Conservation (phyloP, 2,329 filamentous ascomycete genomes). For the Pseudogymnoascus sp. region DNA sequence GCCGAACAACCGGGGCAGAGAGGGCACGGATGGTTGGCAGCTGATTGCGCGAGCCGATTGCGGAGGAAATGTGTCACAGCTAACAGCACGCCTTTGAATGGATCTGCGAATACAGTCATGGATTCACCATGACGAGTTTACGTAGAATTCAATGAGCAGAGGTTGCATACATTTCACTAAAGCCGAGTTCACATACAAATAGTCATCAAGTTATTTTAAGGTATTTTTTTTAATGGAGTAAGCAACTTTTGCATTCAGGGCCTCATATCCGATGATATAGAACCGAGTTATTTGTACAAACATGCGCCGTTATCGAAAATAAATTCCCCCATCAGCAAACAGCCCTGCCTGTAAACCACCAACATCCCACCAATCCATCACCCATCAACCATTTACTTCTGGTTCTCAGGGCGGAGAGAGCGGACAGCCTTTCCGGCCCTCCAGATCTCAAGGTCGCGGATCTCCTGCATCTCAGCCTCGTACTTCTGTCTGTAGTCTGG, state of each 20-base stretch:
- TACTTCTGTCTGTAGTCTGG: constrained; percentile 94
- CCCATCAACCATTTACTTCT: constrained; percentile 44
- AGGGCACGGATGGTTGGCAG: background rate
- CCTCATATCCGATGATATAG: constrained; percentile 20
- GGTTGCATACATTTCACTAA: no score
- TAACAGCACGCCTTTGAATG: background rate
- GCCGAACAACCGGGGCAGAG: background rate
- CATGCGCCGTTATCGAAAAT: constrained; percentile 22
- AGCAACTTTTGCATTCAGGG: constrained; percentile 26
- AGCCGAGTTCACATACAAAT: background rate
- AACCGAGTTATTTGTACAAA: constrained; percentile 24
- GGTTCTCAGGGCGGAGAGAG: constrained; percentile 78
- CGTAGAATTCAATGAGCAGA: no score
- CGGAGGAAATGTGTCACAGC: constrained; percentile 12
- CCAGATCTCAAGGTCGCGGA: constrained; percentile 98
- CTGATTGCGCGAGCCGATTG: constrained; percentile 16
- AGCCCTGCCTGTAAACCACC: constrained; percentile 16
- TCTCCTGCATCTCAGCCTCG: constrained; percentile 98
- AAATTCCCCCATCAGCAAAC: constrained; percentile 6
- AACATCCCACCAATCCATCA: constrained; percentile 12
- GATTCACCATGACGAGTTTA: no score
- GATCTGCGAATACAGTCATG: no score
- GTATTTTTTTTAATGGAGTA: constrained; percentile 12
- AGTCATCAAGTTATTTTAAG: background rate
- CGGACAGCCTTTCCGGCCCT: constrained; percentile 95